phyloP scores from a whole-genome alignment of 1,284 basidiomycete species.

The Rhodotorula sp. region DNA sequence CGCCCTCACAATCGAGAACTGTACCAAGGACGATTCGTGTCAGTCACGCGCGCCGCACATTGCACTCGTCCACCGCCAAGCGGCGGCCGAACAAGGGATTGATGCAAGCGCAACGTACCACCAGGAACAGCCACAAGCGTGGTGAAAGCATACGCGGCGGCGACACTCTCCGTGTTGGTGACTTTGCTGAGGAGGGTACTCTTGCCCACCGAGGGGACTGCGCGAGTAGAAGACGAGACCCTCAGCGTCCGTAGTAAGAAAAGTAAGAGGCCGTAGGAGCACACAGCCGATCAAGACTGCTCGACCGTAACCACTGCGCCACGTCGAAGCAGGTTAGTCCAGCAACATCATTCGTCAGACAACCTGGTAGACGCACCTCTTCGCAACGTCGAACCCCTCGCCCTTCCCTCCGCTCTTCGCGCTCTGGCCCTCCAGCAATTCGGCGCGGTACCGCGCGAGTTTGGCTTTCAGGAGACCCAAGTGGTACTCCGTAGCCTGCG shows the following conservation, averaged over 20 bases:
- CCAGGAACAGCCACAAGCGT: constrained; percentile 74
- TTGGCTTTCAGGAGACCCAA: constrained; percentile 82
- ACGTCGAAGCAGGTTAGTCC: background rate
- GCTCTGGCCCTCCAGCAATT: constrained; percentile 41
- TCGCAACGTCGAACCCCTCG: constrained; percentile 66
- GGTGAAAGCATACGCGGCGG: constrained; percentile 55
- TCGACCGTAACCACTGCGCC: constrained; percentile 11
- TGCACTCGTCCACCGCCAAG: no score
- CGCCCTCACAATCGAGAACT: constrained; percentile 89
- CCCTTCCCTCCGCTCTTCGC: constrained; percentile 77
- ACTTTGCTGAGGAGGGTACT: constrained; percentile 88
- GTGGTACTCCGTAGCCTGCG: constrained; percentile 65
- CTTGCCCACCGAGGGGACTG: constrained; percentile 51
- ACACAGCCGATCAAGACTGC: constrained; percentile 53
- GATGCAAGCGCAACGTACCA: constrained; percentile 32
- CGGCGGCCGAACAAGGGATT: no score
- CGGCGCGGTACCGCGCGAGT: constrained; percentile 59
- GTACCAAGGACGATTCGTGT: background rate
- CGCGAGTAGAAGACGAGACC: no score
- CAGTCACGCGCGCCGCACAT: accelerated
- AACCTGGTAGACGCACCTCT: constrained; percentile 54
- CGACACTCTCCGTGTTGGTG: constrained; percentile 84
- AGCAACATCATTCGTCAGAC: no score
- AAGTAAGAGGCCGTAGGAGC: no score
- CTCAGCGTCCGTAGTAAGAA: no score